Evolutionary conservation across 2,329 filamentous ascomycete species (phyloP), one percentile per base, ranked within the genome.

Genomic region (Pseudohalonectria lignicola): DNA sequence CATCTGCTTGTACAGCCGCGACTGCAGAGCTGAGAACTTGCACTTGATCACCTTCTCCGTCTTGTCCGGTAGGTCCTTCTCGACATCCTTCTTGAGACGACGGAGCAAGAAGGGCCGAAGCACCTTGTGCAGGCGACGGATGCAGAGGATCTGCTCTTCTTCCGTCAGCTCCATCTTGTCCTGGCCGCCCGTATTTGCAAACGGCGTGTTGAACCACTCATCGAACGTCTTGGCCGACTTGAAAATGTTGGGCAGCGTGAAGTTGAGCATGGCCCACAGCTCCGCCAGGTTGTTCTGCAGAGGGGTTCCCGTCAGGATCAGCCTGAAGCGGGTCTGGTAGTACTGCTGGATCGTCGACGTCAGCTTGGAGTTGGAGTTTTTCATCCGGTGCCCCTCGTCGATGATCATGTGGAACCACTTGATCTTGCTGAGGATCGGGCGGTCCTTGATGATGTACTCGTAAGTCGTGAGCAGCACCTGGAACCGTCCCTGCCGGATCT

Each of bases 341-440:
- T 96, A 96, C 44, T 87, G 79, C 28, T 90, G 88, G 47, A 98
- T 86, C 4, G 92, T 96, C 47, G 80, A 86, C 60, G 86, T 95
- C 49, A 98, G 73, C 65, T 98, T 98, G 9, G 92, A 98, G 50
- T 92, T 82, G 21, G 86, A 74, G 62, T 98, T 98, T 75, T 98
- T 98, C 92, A 98, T 98, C 58, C 92, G 87, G 61, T 98, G 92
- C 64, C 92, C 92, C 69, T 98, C 92, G 53, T 98, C 92, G 48
- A 98, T 92, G 51, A 98, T 96, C 92, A 98, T 96, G 65, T 98
- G 92, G 52, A 95, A 82, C 92, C 92, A 98, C 64, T 96, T 96
- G 64, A 98, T 90, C 70, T 96, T 96, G 69, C 86, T 93, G 11
- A 98, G 67, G 48, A 98, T 72, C 0, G 90, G 90, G 26, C 92